Percentiles rank a stretch among this genome's conserved stretches.
These are phyloP conservation scores for Ceratobasidium theobromae DNA, from an alignment of 1,284 basidiomycete genomes.

Conservation along the genomic window DNA sequence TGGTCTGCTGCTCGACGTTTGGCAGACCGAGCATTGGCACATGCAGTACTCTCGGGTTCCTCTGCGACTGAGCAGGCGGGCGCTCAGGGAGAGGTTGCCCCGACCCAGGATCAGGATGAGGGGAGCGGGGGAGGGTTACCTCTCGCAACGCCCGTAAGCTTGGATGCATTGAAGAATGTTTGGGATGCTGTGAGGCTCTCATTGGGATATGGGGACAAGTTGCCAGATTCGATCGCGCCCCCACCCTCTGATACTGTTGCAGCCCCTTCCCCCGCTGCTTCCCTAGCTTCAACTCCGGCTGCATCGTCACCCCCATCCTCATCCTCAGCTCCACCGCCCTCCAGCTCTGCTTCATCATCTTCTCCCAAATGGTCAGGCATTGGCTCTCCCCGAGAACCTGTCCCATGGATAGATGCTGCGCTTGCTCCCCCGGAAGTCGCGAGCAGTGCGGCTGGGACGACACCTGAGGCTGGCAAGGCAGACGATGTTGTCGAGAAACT, in stretches of 20 bases:
- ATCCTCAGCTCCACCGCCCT: neutral
- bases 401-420: neutral
- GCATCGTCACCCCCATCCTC: neutral
- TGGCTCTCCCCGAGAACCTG: slow-evolving; percentile 22
- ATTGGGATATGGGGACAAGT: neutral
- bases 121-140: neutral
- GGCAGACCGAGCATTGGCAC: slow-evolving; percentile 17
- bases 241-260: no score
- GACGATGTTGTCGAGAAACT: slow-evolving; percentile 66
- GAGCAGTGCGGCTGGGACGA: slow-evolving; percentile 9
- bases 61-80: neutral
- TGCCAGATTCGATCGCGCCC: neutral
- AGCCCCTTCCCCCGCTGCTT: neutral
- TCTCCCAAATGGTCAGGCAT: slow-evolving; percentile 33
- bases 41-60: neutral
- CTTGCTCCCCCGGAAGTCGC: neutral
- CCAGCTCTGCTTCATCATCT: neutral
- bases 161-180: neutral
- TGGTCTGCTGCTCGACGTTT: slow-evolving; percentile 20
- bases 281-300: neutral
- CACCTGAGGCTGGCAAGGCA: slow-evolving; percentile 15
- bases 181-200: slow-evolving; percentile 18
- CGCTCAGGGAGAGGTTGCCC: neutral
- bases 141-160: slow-evolving; percentile 2
- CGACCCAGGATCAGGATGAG: neutral